phyloP scores from a whole-genome alignment of 2,329 filamentous ascomycete genomes.

The Juglanconis sp. region DNA sequence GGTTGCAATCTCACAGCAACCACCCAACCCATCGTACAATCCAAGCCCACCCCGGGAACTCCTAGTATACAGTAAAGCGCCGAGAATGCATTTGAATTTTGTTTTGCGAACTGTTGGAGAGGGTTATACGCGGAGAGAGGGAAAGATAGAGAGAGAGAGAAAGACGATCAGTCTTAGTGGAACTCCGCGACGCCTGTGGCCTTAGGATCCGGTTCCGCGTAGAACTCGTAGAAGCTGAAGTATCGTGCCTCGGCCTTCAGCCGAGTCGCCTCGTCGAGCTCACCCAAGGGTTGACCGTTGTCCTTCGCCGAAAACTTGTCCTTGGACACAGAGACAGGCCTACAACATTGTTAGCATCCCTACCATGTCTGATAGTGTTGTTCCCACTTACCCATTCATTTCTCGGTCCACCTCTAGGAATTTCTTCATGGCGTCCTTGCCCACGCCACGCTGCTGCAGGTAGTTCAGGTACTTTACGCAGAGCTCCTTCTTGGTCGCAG shows the following conservation, averaged over 20 bases:
- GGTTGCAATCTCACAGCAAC: background rate
- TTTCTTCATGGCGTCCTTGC: conserved; percentile 79
- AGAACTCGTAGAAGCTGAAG: conserved; percentile 51
- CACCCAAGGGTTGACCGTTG: conserved; percentile 38
- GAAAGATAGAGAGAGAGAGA: background rate
- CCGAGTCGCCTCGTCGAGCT: conserved; percentile 50
- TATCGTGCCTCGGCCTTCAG: conserved; percentile 50
- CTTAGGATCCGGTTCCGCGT: conserved; percentile 42
- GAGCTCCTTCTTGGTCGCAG: conserved; percentile 68
- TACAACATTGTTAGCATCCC: conserved; percentile 24
- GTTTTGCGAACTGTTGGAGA: background rate
- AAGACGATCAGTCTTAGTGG: conserved; percentile 34
- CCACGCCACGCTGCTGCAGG: conserved; percentile 71
- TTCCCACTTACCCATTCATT: conserved; percentile 69
- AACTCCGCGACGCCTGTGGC: conserved; percentile 51
- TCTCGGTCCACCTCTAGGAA: conserved; percentile 81
- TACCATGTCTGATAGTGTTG: background rate
- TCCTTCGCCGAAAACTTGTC: conserved; percentile 40
- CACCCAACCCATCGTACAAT: conserved; percentile 3
- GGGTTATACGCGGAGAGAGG: background rate
- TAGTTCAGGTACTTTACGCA: conserved; percentile 78
- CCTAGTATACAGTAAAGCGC: conserved; percentile 18
- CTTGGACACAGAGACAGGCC: conserved; percentile 45
- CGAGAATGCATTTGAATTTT: conserved; percentile 13
- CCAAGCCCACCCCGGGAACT: conserved; percentile 5